phyloP scores from a whole-genome alignment of 2,329 filamentous ascomycete genomes.

The Curvularia sp. region DNA sequence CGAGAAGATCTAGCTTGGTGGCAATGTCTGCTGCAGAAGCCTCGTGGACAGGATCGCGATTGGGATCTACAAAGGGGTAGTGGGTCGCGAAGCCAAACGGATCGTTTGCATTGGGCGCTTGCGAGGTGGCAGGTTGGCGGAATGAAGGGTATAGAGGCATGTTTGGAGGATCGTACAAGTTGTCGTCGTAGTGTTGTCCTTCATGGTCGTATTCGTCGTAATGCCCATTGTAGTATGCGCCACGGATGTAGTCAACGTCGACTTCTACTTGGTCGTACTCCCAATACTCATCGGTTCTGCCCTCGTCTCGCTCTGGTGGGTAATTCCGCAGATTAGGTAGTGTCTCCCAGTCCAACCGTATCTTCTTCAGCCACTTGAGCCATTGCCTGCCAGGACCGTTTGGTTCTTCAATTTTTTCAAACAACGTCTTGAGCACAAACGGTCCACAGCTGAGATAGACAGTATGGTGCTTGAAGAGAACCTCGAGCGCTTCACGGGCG shows the following conservation, averaged over 20 bases:
- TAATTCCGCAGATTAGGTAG: slow-evolving; percentile 45
- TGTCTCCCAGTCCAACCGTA: slow-evolving; percentile 48
- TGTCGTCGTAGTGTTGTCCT: slow-evolving; percentile 46
- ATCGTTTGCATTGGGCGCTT: slow-evolving; percentile 28
- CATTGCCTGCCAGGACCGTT: slow-evolving; percentile 36
- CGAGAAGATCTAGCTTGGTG: slow-evolving; percentile 42
- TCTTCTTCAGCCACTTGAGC: slow-evolving; percentile 42
- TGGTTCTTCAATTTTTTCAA: slow-evolving; percentile 38
- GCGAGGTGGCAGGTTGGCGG: slow-evolving; percentile 16
- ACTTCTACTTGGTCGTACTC: slow-evolving; percentile 33
- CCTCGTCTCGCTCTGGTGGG: slow-evolving; percentile 37
- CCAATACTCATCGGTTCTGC: slow-evolving; percentile 39
- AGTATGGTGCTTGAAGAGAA: slow-evolving; percentile 45
- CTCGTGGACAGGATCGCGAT: slow-evolving; percentile 20
- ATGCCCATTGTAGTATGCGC: slow-evolving; percentile 35
- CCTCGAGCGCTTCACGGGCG: slow-evolving; percentile 45
- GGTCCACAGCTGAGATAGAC: slow-evolving; percentile 47
- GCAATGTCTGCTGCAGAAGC: slow-evolving; percentile 32
- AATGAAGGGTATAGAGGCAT: slow-evolving; percentile 39
- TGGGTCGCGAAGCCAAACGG: slow-evolving; percentile 42
- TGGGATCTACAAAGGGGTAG: slow-evolving; percentile 44
- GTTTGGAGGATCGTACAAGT: slow-evolving; percentile 42
- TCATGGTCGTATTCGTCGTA: slow-evolving; percentile 48
- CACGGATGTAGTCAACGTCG: slow-evolving; percentile 41
- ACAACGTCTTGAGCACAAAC: slow-evolving; percentile 43